Evolutionary conservation across 768 basidiomycete genomes (phyloP).

Genomic region (Agrocybe praecox): DNA sequence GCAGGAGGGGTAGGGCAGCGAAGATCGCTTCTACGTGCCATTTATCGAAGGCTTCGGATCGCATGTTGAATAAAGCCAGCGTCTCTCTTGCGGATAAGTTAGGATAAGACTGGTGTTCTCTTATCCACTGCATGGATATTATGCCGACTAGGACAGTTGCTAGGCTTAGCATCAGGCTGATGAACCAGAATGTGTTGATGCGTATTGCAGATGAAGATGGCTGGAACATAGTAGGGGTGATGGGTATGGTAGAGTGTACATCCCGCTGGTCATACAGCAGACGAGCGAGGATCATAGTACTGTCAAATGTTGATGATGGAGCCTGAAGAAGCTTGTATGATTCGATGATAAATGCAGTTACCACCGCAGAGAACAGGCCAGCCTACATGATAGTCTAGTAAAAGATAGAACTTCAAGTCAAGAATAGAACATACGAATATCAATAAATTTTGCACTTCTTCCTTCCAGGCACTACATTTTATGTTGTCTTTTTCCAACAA

Average conservation of each 20-base stretch:
- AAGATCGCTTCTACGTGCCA: conserved; percentile 26
- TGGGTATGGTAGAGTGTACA: neutral
- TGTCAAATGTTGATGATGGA: neutral
- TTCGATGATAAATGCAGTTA: conserved; percentile 21
- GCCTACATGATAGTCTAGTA: conserved; percentile 17
- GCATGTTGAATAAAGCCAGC: conserved; percentile 24
- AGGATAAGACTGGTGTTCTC: conserved; percentile 20
- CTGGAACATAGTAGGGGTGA: conserved; percentile 4
- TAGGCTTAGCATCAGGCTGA: conserved; percentile 22
- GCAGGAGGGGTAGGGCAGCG: conserved; percentile 22
- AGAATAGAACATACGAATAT: neutral
- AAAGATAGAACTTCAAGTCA: too few species aligned
- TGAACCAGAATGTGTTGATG: conserved; percentile 19
- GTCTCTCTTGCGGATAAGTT: conserved; percentile 12
- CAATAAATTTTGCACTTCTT: neutral
- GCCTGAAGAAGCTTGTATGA: conserved; percentile 16
- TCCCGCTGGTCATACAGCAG: conserved; percentile 11
- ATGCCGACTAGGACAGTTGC: conserved; percentile 23
- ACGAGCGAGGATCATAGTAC: conserved; percentile 2
- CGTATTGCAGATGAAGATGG: conserved; percentile 15
- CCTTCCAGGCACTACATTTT: neutral
- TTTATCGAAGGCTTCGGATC: conserved; percentile 20
- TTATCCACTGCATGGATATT: conserved; percentile 24
- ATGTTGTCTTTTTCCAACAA: neutral
- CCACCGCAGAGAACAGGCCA: conserved; percentile 21